phyloP scores from a whole-genome alignment of 371 early-diverging fungal species.

The Umbelopsis sp. region DNA sequence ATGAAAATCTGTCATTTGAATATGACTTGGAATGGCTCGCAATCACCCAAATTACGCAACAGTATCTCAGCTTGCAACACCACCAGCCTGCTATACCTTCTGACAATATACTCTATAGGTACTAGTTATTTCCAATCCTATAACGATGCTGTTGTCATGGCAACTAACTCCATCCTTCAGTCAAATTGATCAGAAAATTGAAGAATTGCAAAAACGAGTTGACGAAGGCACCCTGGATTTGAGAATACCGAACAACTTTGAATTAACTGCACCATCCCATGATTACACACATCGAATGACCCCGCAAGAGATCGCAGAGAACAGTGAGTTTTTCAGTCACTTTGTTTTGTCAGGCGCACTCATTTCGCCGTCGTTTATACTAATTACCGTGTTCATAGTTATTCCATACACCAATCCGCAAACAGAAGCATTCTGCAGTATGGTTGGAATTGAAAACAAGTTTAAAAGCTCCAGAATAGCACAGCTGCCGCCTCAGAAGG shows the following conservation, averaged over 20 bases:
- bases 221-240: constrained; percentile 47
- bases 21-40: constrained; percentile 91
- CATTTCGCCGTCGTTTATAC: constrained; percentile 10
- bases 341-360: constrained; percentile 12
- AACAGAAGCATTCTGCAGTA: constrained; percentile 62
- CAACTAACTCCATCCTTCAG: constrained; percentile 13
- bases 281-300: constrained; percentile 29
- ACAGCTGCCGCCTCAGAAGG: background rate
- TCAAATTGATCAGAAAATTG: constrained; percentile 31
- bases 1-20: constrained; percentile 39
- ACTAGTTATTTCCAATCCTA: background rate
- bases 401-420: constrained; percentile 68
- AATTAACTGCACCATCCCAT: constrained; percentile 51
- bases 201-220: constrained; percentile 26
- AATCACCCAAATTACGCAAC: constrained; percentile 66
- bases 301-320: constrained; percentile 28
- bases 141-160: background rate
- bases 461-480: constrained; percentile 43
- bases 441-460: constrained; percentile 61
- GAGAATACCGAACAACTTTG: constrained; percentile 69
- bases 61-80: constrained; percentile 45
- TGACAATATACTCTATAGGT: constrained; percentile 49
- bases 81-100: constrained; percentile 50
- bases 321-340: constrained; percentile 31
- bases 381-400: constrained; percentile 26